Base-by-base conservation (phyloP, 371 early-diverging fungal genomes). In the Blakeslea trispora region DNA sequence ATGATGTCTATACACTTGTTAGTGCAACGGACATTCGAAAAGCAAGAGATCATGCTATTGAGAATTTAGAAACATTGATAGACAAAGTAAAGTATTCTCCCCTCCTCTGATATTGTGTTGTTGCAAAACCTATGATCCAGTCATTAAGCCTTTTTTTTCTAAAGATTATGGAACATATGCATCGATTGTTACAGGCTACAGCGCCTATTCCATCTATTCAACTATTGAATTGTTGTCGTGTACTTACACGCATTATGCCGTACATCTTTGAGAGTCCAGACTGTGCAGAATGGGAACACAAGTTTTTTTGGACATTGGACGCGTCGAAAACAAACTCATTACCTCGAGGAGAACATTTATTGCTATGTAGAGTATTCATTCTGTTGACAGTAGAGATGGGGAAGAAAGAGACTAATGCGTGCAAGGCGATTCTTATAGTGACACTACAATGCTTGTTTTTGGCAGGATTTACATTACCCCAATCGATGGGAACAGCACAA, bases 1-100 rank as follows among this genome's bases (percentile, higher is more conserved):
- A 92, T 51, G 93, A 93, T 65, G 83, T 92, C n/a, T 91, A 86
- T 69, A 84, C 91, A 45, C 83, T 93, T 24, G 77, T 92, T 21
- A 74, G 88, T 34, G 76, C 89, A 13, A 77, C 81, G 9, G 94
- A 94, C 57, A 85, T 91, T 43, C 74, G 91, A 49, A 71, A 79
- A 41, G 81, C 86, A 18, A 78, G 90, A 51, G 88, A 91, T 63
- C 62, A 71, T 5, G 84, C 86, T 21, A 80, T 79, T 28, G 87
- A 84, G 47, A 91, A 91, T 67, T 73, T 92, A 28, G 81, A 80
- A 49, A 86, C 84, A 14, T 66, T 92, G 21, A 66, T 83, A 23
- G 75, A 75, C 50, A 87, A 77, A 70, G 82, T 80, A 47, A 45
- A 1, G 17, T 39, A n/a, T 19, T 21, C 7, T 49, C 18, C 8